Conservation (phyloP, 768 basidiomycete genomes). For the Cystoderma amianthinum region DNA sequence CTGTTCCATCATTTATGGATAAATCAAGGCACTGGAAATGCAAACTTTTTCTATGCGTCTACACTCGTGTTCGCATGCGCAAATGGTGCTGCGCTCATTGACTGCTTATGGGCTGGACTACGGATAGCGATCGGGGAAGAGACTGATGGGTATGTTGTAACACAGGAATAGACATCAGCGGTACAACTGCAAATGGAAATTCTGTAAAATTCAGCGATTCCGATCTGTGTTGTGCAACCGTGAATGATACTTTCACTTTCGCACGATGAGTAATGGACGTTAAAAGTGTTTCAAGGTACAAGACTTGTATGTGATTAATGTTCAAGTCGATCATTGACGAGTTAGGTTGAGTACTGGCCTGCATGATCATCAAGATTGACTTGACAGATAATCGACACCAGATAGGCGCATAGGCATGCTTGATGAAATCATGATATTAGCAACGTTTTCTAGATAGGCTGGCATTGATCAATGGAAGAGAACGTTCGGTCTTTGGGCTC, state of each 20-base stretch:
- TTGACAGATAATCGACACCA: too few species aligned
- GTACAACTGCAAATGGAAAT: neutral
- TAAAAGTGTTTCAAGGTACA: neutral
- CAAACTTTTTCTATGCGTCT: conserved; percentile 97
- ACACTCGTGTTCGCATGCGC: conserved; percentile 91
- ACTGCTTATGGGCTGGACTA: conserved; percentile 80
- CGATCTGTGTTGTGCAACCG: too few species aligned
- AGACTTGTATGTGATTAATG: conserved; percentile 3
- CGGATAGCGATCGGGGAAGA: conserved; percentile 60
- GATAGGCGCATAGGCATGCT: too few species aligned
- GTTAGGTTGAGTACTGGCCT: too few species aligned
- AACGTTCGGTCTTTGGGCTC: too few species aligned
- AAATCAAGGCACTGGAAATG: conserved; percentile 86
- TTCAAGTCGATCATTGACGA: too few species aligned
- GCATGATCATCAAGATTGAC: too few species aligned
- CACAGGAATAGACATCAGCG: conserved; percentile 42
- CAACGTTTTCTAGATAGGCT: too few species aligned
- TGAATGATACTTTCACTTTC: too few species aligned
- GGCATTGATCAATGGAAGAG: too few species aligned
- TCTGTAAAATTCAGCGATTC: too few species aligned
- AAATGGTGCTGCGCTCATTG: conserved; percentile 77
- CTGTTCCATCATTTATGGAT: conserved; percentile 93
- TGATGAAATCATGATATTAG: too few species aligned
- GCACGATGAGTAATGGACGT: neutral
- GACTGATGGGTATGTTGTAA: conserved; percentile 44